Percentiles rank a stretch among this genome's conserved stretches.
Evolutionary conservation across 2,329 filamentous ascomycete species (phyloP).

Genomic region (Penicillium sp.): DNA sequence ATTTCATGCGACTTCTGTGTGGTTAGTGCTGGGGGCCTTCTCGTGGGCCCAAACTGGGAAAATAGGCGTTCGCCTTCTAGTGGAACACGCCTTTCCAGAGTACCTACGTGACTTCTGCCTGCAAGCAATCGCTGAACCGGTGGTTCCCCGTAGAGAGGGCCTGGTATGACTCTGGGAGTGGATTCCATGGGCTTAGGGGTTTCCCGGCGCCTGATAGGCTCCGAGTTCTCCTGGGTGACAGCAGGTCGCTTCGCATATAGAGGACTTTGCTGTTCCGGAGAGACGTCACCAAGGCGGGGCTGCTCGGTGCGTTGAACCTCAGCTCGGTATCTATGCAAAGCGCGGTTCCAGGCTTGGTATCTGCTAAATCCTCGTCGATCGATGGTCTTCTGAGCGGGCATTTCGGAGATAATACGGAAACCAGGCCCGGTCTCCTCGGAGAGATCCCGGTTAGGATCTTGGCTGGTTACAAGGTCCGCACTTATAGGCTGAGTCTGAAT

Average conservation of each 20-base stretch:
- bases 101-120: constrained; percentile 12
- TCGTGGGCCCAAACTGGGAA: constrained; percentile 9
- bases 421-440: constrained; percentile 39
- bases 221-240: constrained; percentile 17
- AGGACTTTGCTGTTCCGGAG: constrained; percentile 17
- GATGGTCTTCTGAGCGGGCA: constrained; percentile 34
- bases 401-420: constrained; percentile 37
- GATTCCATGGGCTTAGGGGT: constrained; percentile 11
- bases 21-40: constrained; percentile 24
- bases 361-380: constrained; percentile 48
- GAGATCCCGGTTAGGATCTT: constrained; percentile 26
- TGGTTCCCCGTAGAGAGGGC: constrained; percentile 13
- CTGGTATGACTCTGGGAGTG: constrained; percentile 15
- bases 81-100: constrained; percentile 10
- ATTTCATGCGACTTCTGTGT: constrained; percentile 25
- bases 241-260: constrained; percentile 20
- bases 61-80: constrained; percentile 10
- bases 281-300: constrained; percentile 6
- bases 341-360: constrained; percentile 50
- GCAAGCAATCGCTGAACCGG: constrained; percentile 8
- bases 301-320: constrained; percentile 20
- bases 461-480: constrained; percentile 19
- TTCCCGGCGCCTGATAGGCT: constrained; percentile 12
- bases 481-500: constrained; percentile 33
- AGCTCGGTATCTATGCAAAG: constrained; percentile 42